These are phyloP conservation scores for Oldenlandia corymbosa DNA, from an alignment of 257 asterid species.

Conservation along the genomic window DNA sequence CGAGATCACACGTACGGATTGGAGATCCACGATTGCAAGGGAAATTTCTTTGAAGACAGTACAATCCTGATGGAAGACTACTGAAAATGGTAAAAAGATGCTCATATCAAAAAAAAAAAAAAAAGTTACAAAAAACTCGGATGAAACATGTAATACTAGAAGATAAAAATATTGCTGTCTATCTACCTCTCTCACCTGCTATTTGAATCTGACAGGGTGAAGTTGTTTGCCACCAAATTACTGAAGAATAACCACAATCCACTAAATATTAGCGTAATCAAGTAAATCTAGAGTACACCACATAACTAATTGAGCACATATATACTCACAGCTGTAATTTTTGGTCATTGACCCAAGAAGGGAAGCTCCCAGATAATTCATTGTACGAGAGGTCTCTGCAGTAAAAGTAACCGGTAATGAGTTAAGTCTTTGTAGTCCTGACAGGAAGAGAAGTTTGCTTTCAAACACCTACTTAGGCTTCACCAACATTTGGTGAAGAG, in stretches of 20 bases:
- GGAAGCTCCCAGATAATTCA: constrained; percentile 62
- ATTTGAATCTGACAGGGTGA: constrained; percentile 37
- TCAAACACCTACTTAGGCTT: neutral
- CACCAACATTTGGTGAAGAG: neutral
- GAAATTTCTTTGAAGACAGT: constrained; percentile 66
- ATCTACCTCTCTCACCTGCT: constrained; percentile 34
- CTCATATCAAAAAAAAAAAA: neutral
- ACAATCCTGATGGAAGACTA: constrained; percentile 45
- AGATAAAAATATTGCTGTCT: neutral
- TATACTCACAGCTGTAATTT: constrained; percentile 51
- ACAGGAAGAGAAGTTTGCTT: neutral
- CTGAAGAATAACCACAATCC: constrained; percentile 25
- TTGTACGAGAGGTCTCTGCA: constrained; percentile 76
- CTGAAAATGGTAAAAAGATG: constrained; percentile 28
- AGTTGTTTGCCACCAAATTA: constrained; percentile 77
- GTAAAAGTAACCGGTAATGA: neutral
- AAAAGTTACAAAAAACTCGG: too few species aligned
- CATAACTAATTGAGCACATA: neutral
- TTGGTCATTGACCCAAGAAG: constrained; percentile 54
- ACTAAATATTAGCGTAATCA: constrained; percentile 5
- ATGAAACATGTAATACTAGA: neutral
- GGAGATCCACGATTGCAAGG: constrained; percentile 60
- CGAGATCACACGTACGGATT: constrained; percentile 31
- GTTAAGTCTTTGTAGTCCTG: neutral
- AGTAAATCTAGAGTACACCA: neutral